phyloP scores from a whole-genome alignment of 306 rosid genomes.

The Malus sylvestris region DNA sequence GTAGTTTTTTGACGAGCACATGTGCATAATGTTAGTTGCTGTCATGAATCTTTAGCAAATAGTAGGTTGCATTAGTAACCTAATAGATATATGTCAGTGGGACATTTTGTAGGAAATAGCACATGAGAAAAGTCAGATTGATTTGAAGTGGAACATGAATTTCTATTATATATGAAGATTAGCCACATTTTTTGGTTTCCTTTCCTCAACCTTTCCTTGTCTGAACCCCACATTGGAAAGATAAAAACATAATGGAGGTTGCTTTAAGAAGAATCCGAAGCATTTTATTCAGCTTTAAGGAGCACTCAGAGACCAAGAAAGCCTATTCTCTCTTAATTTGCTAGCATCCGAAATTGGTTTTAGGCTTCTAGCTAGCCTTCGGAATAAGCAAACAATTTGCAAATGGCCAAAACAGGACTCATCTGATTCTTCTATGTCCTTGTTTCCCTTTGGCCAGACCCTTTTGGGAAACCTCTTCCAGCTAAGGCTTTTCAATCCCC shows the following conservation, averaged over 20 bases:
- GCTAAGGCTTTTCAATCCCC: constrained; percentile 39
- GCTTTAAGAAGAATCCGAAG: constrained; percentile 60
- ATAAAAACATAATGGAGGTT: neutral
- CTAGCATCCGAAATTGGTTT: constrained; percentile 18
- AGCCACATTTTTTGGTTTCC: neutral
- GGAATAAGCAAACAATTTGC: constrained; percentile 36
- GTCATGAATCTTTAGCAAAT: no score
- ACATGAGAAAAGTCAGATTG: neutral
- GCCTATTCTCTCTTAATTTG: constrained; percentile 3
- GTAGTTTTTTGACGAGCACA: no score
- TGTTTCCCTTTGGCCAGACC: constrained; percentile 37
- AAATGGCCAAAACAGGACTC: constrained; percentile 25
- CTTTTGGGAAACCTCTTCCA: constrained; percentile 31
- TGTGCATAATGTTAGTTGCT: no score
- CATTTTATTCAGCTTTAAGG: constrained; percentile 34
- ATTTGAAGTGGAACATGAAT: neutral
- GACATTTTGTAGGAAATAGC: no score
- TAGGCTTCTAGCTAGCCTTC: constrained; percentile 11
- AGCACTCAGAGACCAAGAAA: constrained; percentile 34
- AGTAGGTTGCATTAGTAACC: no score
- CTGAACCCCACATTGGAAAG: constrained; percentile 32
- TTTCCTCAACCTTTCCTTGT: constrained; percentile 7
- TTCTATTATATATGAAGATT: neutral
- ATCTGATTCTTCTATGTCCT: constrained; percentile 16
- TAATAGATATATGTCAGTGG: no score